phyloP scores from a whole-genome alignment of 176 grass and related monocot genomes.

The Bothriochloa decipiens region DNA sequence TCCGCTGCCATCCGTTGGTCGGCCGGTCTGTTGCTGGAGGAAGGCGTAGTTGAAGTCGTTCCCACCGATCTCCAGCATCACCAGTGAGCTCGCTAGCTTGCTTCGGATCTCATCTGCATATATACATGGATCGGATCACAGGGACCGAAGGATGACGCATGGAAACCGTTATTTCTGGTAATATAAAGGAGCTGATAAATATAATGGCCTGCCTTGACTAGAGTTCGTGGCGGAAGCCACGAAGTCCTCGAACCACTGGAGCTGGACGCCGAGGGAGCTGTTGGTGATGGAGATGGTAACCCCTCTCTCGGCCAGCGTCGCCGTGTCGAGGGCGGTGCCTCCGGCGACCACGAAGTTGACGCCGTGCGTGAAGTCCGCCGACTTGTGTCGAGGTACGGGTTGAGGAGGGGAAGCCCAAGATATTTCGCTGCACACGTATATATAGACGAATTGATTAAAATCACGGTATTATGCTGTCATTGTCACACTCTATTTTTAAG shows the following conservation, averaged over 20 bases:
- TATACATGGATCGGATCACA: not conserved
- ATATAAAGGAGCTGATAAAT: no score
- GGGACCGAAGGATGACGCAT: no score
- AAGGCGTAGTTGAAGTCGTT: conserved; percentile 90
- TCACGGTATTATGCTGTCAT: no score
- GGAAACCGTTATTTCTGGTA: no score
- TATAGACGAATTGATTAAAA: no score
- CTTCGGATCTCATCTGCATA: conserved; percentile 31
- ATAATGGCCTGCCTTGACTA: not conserved
- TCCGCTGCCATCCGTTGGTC: not conserved
- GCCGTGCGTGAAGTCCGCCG: conserved; percentile 41
- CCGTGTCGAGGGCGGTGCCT: conserved; percentile 39
- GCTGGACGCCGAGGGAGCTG: conserved; percentile 52
- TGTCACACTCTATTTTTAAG: no score
- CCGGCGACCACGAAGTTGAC: conserved; percentile 52
- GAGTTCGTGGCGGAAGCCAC: conserved; percentile 11
- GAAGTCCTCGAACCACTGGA: conserved; percentile 48
- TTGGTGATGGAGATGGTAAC: conserved; percentile 30
- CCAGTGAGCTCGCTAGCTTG: conserved; percentile 44
- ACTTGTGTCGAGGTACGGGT: conserved; percentile 47
- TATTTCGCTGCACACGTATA: conserved; percentile 51
- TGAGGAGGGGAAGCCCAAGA: conserved; percentile 51
- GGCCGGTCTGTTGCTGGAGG: conserved; percentile 25
- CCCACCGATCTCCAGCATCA: conserved; percentile 76
- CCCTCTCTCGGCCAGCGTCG: conserved; percentile 30